Evolutionary conservation across 176 grass and related monocot species (phyloP), one percentile per base, ranked within the genome.

Genomic region (Ananas comosus): DNA sequence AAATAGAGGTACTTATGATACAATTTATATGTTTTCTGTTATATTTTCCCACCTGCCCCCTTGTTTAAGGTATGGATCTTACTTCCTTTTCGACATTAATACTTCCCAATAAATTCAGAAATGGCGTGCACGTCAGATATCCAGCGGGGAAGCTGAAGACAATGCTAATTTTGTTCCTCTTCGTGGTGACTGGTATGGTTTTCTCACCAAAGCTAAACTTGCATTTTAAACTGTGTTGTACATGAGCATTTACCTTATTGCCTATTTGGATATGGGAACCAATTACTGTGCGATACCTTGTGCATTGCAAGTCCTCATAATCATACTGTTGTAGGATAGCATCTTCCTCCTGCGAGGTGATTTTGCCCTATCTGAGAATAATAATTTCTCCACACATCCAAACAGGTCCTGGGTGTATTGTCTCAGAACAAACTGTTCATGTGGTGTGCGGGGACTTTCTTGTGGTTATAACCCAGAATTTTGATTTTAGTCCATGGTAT

Each of bases 151-250:
- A 80, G 90, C 87, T 6, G 73, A 88, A 68, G 84, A 91, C 72
- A 99, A 99, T 76, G 87, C 87, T 24, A 99, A 99, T 76, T 99
- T 99, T 78, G 79, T 86, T 67, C 94, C 94, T 66, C 76, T 99
- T 68, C 84, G 94, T 69, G 87, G 90, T 49, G 80, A 99, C 53
- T 99, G 94, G 94, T 99, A 93, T 69, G 16, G 50, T 79, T 78
- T 50, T 50, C 63, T 69, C 64, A 22, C 24, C 25, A 64, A 70
- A 22, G 54, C 13, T 65, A 25, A 27, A 11, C 2, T 63, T 49
- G 0, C 3, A 21, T 23, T 63, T 19, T 18, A 63, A 11, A 11
- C 51, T 54, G 9, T 17, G 22, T 24, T n/a, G 56, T 61, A 42
- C 33, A 7, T 42, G 33, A 42, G 33, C 23, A 24, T 29, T 11